Conservation (phyloP, 2,329 filamentous ascomycete genomes). For the Ceratocystis destructans region DNA sequence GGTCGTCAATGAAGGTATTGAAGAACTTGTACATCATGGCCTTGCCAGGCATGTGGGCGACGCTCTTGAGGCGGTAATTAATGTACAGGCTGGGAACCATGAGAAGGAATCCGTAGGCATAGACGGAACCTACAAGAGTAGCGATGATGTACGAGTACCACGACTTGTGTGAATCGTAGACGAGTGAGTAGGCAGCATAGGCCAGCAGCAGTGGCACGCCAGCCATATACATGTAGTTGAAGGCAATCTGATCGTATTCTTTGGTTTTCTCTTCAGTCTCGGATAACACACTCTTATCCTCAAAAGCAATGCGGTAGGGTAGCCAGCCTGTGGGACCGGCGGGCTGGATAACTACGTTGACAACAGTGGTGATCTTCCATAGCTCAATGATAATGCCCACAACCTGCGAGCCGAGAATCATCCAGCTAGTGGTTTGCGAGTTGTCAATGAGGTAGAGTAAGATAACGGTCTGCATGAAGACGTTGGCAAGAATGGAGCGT, state of each 20-base stretch:
- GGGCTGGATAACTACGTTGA: slow-evolving; percentile 69
- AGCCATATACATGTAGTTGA: slow-evolving; percentile 89
- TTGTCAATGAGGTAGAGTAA: slow-evolving; percentile 96
- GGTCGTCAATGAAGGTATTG: slow-evolving; percentile 96
- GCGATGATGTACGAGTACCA: slow-evolving; percentile 97
- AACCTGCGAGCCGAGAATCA: slow-evolving; percentile 90
- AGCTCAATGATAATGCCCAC: slow-evolving; percentile 57
- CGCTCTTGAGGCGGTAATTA: slow-evolving; percentile 92
- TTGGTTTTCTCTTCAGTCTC: slow-evolving; percentile 97
- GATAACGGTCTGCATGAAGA: slow-evolving; percentile 93
- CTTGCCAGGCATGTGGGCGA: slow-evolving; percentile 92
- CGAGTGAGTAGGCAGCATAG: slow-evolving; percentile 79
- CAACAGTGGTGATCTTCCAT: slow-evolving; percentile 95
- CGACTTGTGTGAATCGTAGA: slow-evolving; percentile 91
- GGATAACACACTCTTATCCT: slow-evolving; percentile 91
- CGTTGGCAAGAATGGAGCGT: slow-evolving; percentile 88
- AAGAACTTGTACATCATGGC: slow-evolving; percentile 98
- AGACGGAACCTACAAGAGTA: slow-evolving; percentile 88
- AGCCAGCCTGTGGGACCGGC: slow-evolving; percentile 54
- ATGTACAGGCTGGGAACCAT: slow-evolving; percentile 97
- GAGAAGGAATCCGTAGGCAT: slow-evolving; percentile 97
- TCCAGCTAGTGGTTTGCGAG: slow-evolving; percentile 95
- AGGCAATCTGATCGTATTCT: slow-evolving; percentile 95
- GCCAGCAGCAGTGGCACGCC: slow-evolving; percentile 79
- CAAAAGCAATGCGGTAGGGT: slow-evolving; percentile 70